Evolutionary conservation across 305 asterid genomes (phyloP).

Genomic region (Nicotiana rustica): DNA sequence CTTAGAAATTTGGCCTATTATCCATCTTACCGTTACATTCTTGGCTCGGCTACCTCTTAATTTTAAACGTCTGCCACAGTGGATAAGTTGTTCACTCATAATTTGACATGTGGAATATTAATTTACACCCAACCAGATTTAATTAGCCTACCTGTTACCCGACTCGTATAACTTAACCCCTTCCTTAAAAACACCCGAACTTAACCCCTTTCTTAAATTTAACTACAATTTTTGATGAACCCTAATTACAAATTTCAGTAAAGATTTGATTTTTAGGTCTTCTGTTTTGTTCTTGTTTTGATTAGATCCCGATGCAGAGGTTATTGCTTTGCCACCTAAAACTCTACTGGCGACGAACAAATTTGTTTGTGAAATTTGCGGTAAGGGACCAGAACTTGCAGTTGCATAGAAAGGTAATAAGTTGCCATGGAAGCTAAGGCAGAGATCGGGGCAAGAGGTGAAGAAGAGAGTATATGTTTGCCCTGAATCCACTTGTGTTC

Average conservation of each 20-base stretch:
- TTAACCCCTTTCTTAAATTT: too few relatives aligned
- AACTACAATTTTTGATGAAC: not conserved
- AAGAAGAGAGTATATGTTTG: constrained; percentile 73
- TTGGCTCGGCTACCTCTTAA: too few relatives aligned
- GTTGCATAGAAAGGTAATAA: constrained; percentile 73
- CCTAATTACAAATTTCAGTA: not conserved
- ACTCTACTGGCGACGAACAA: constrained; percentile 61
- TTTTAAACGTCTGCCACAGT: too few relatives aligned
- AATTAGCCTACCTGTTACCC: too few relatives aligned
- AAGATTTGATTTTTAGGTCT: constrained; percentile 19
- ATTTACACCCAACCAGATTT: too few relatives aligned
- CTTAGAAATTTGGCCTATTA: too few relatives aligned
- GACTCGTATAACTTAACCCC: too few relatives aligned
- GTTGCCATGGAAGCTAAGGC: constrained; percentile 73
- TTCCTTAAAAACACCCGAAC: too few relatives aligned
- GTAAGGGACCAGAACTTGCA: constrained; percentile 70
- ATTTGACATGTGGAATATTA: too few relatives aligned
- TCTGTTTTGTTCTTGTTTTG: not conserved
- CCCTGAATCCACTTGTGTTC: constrained; percentile 71
- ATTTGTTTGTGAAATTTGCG: constrained; percentile 71
- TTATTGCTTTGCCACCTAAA: constrained; percentile 64
- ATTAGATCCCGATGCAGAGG: constrained; percentile 80
- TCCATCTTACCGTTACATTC: too few relatives aligned
- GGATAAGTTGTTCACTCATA: too few relatives aligned
- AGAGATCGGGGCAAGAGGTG: constrained; percentile 60